Evolutionary conservation across 371 early-diverging fungal species (phyloP).

Genomic region (Mucor mucedo): DNA sequence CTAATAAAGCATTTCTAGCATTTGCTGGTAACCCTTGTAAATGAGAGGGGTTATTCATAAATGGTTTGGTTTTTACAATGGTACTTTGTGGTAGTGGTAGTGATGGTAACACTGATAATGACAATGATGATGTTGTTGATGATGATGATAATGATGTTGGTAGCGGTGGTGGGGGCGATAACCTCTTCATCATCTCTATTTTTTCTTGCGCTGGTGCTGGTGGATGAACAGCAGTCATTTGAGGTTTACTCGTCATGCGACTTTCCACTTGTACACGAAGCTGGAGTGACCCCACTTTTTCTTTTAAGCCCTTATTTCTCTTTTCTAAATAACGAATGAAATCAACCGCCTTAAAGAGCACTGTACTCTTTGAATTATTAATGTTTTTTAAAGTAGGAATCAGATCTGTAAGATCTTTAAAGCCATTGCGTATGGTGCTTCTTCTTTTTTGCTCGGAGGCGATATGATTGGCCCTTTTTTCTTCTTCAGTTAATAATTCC

Average conservation of each 20-base stretch:
- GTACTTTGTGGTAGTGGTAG: neutral
- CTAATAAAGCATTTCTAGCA: slow-evolving; percentile 41
- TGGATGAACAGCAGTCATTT: no score
- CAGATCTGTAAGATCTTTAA: slow-evolving; percentile 79
- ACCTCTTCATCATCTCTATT: no score
- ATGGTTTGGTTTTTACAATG: neutral
- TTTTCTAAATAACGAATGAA: slow-evolving; percentile 51
- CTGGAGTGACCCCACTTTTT: slow-evolving; percentile 54
- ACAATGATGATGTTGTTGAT: no score
- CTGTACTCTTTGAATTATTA: slow-evolving; percentile 61
- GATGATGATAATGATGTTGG: no score
- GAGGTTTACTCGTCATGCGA: slow-evolving; percentile 11
- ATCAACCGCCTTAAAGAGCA: slow-evolving; percentile 61
- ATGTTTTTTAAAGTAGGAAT: slow-evolving; percentile 74
- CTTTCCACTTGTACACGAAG: slow-evolving; percentile 42
- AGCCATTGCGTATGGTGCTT: slow-evolving; percentile 83
- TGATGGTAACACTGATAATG: no score
- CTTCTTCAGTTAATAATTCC: slow-evolving; percentile 82
- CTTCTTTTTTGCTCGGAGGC: slow-evolving; percentile 90
- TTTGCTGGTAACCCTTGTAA: slow-evolving; percentile 16
- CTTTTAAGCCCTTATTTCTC: slow-evolving; percentile 49
- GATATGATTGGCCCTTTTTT: slow-evolving; percentile 91
- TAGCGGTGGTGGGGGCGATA: no score
- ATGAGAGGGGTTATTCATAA: slow-evolving; percentile 5
- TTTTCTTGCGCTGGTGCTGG: no score